phyloP scores from a whole-genome alignment of 768 basidiomycete species.

The Bullera alba region DNA sequence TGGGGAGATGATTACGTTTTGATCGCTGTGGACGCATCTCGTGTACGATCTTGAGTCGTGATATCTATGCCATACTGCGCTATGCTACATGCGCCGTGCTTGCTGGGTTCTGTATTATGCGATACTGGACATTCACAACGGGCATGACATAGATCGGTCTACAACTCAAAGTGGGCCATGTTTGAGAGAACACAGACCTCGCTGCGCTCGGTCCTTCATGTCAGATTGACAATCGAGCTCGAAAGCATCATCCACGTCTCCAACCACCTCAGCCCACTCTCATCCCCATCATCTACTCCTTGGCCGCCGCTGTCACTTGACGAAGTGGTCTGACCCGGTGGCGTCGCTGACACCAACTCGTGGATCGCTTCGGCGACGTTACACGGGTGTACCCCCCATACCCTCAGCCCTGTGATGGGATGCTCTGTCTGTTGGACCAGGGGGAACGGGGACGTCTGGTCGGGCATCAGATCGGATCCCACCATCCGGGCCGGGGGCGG shows the following conservation, averaged over 20 bases:
- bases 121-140: neutral
- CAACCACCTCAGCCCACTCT: conserved; percentile 10
- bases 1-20: no score
- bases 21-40: no score
- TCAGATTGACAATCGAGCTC: conserved; percentile 9
- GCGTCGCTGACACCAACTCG: conserved; percentile 7
- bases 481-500: neutral
- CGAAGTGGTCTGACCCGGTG: neutral
- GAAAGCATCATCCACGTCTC: conserved; percentile 23
- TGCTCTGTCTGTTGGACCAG: conserved; percentile 17
- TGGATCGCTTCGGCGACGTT: conserved; percentile 10
- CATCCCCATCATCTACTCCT: neutral
- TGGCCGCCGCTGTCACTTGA: neutral
- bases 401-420: conserved; percentile 10
- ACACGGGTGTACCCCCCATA: conserved; percentile 20
- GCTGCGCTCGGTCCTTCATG: no score
- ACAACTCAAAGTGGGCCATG: no score
- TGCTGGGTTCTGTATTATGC: neutral
- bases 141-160: neutral
- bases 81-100: no score
- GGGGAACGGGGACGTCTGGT: conserved; percentile 11
- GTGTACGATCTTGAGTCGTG: no score
- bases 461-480: neutral
- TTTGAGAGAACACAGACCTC: no score
- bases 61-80: no score